Conservation (phyloP, 306 rosid species). For the Pterocarpus santalinus region DNA sequence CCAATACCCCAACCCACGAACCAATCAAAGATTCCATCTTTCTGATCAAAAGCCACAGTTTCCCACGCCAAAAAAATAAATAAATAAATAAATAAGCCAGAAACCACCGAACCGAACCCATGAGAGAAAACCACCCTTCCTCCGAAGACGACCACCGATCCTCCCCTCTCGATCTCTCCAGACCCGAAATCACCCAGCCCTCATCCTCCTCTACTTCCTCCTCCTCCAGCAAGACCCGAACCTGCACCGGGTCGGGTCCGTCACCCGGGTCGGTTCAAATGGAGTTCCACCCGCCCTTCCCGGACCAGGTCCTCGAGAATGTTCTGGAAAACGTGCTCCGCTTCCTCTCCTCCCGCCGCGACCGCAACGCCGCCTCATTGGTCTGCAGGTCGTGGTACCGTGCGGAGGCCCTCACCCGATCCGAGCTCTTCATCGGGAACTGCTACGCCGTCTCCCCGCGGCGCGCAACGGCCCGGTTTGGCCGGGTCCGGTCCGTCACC, state of each 20-base stretch:
- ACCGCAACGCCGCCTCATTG: constrained; percentile 91
- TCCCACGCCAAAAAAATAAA: background rate
- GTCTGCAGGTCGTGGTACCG: constrained; percentile 86
- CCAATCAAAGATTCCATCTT: background rate
- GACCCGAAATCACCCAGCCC: no score
- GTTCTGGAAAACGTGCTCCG: constrained; percentile 87
- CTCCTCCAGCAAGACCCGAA: no score
- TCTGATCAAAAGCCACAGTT: no score
- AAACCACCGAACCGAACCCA: no score
- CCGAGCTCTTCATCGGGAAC: constrained; percentile 86
- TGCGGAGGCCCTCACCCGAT: constrained; percentile 87
- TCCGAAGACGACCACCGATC: constrained; percentile 51
- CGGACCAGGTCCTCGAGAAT: constrained; percentile 79
- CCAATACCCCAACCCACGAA: background rate
- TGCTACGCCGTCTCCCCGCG: constrained; percentile 77
- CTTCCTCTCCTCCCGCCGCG: constrained; percentile 79
- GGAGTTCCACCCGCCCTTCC: constrained; percentile 39
- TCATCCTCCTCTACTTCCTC: no score
- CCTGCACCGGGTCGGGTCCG: background rate
- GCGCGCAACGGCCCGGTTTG: constrained; percentile 71
- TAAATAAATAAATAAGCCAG: no score
- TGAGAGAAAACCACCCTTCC: no score
- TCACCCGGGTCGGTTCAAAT: background rate
- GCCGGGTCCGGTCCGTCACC: constrained; percentile 61
- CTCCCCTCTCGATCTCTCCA: constrained; percentile 61